Percentiles rank a stretch among this genome's conserved stretches.
Conservation (phyloP, 495 filamentous ascomycete species). For the Aspergillus asperescens region DNA sequence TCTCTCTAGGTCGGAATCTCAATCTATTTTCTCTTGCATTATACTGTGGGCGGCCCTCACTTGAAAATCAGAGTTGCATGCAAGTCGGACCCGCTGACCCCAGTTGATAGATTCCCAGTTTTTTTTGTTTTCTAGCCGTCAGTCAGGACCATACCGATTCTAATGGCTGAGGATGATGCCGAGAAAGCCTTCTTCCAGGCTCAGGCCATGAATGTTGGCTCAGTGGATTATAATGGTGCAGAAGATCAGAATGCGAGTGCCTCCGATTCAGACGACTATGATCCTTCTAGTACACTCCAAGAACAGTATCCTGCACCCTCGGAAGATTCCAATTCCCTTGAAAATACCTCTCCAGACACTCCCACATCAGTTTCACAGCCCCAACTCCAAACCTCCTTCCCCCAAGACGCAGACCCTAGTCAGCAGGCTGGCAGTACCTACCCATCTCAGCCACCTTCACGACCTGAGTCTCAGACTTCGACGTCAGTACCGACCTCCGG, state of each 20-base stretch:
- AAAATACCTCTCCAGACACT: slow-evolving; percentile 21
- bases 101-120: slow-evolving; percentile 3
- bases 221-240: slow-evolving; percentile 31
- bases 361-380: slow-evolving; percentile 18
- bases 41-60: neutral
- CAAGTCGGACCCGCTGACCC: slow-evolving; percentile 1
- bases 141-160: slow-evolving; percentile 14
- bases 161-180: slow-evolving; percentile 57
- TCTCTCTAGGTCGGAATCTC: neutral
- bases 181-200: slow-evolving; percentile 58
- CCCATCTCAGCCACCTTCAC: slow-evolving; percentile 34
- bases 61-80: neutral
- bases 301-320: slow-evolving; percentile 36
- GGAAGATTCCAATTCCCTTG: slow-evolving; percentile 24
- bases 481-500: slow-evolving; percentile 32
- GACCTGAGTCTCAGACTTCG: slow-evolving; percentile 37
- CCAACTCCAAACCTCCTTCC: slow-evolving; percentile 19
- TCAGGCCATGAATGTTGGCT: slow-evolving; percentile 47
- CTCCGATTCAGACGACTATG: slow-evolving; percentile 52
- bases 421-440: slow-evolving; percentile 23
- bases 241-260: slow-evolving; percentile 48
- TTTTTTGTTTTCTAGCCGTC: slow-evolving; percentile 5
- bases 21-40: neutral
- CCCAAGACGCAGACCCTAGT: slow-evolving; percentile 29
- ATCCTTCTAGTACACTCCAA: slow-evolving; percentile 47